phyloP scores from a whole-genome alignment of 306 rosid genomes.

The Potentilla sterilis region DNA sequence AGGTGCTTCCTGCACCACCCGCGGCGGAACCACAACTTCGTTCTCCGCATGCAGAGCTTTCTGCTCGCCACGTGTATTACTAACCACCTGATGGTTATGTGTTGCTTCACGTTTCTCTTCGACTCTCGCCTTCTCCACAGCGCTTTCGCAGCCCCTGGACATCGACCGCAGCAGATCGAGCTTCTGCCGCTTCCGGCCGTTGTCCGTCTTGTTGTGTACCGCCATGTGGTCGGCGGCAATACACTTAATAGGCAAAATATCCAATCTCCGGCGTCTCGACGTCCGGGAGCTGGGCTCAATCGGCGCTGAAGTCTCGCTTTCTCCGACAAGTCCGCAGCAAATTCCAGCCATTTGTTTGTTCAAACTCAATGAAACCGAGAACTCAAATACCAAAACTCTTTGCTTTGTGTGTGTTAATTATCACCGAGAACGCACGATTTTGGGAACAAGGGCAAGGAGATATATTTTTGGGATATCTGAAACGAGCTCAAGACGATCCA shows the following conservation, averaged over 20 bases:
- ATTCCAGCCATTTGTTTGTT: slow-evolving; percentile 59
- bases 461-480: not conserved
- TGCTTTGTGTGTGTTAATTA: not conserved
- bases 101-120: not conserved
- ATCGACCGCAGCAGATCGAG: slow-evolving; percentile 21
- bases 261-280: slow-evolving; percentile 46
- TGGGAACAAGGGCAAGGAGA: not conserved
- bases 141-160: slow-evolving; percentile 18
- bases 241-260: slow-evolving; percentile 32
- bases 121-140: not conserved
- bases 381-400: not conserved
- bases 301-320: slow-evolving; percentile 50
- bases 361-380: not conserved
- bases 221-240: slow-evolving; percentile 44
- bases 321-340: slow-evolving; percentile 77
- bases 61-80: slow-evolving; percentile 6
- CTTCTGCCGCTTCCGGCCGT: slow-evolving; percentile 48
- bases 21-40: not conserved
- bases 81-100: not conserved
- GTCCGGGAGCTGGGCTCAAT: slow-evolving; percentile 39
- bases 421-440: not conserved
- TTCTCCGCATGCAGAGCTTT: not conserved
- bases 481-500: slow-evolving; percentile 20
- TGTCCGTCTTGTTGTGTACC: slow-evolving; percentile 7
- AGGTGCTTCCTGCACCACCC: slow-evolving; percentile 11